Conservation (phyloP, 1,284 basidiomycete species). For the Naganishia sp. region DNA sequence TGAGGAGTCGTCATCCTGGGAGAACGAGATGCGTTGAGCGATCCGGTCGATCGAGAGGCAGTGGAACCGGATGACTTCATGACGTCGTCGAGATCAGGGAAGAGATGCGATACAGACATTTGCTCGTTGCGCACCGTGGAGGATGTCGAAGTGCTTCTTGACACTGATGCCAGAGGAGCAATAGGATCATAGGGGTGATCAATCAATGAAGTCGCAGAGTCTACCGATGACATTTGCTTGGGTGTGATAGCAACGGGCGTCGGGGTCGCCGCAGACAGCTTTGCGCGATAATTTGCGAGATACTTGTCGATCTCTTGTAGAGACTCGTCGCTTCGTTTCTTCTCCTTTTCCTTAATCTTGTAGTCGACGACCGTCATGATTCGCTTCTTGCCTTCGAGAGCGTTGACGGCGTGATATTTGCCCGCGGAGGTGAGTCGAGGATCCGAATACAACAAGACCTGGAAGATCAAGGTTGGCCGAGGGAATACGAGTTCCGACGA, state of each 20-base stretch:
- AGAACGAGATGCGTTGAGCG: slow-evolving; percentile 7
- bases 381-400: slow-evolving; percentile 15
- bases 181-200: slow-evolving; percentile 23
- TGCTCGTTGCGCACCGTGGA: slow-evolving; percentile 1
- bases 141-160: slow-evolving; percentile 6
- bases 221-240: background rate
- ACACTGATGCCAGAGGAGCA: background rate
- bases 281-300: slow-evolving; percentile 20
- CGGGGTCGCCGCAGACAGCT: background rate
- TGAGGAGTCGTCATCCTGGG: background rate
- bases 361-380: slow-evolving; percentile 29
- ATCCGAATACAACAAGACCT: slow-evolving; percentile 50
- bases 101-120: slow-evolving; percentile 23
- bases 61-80: slow-evolving; percentile 11
- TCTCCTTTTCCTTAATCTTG: slow-evolving; percentile 27
- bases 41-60: slow-evolving; percentile 10
- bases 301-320: slow-evolving; percentile 22
- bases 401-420: slow-evolving; percentile 46
- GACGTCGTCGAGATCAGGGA: slow-evolving; percentile 31
- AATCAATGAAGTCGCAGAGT: background rate
- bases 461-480: slow-evolving; percentile 49
- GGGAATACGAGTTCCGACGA: slow-evolving; percentile 38
- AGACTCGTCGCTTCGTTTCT: slow-evolving; percentile 26
- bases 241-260: slow-evolving; percentile 1
- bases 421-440: slow-evolving; percentile 46